Evolutionary conservation across 148 eudicot species (phyloP), one percentile per base, ranked within the genome.

Genomic region (Talinum fruticosum): DNA sequence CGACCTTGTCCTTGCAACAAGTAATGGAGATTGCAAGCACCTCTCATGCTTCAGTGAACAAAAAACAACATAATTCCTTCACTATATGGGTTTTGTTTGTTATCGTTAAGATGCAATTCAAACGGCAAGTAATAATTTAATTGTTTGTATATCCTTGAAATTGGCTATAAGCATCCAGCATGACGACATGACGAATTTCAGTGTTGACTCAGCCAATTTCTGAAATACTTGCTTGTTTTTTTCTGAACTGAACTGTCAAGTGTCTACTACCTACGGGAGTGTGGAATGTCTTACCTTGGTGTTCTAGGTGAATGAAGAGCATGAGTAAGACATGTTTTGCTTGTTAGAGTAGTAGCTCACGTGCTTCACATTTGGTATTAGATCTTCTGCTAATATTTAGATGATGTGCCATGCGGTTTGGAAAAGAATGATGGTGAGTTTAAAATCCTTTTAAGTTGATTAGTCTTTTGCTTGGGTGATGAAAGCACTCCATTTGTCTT

Each of bases 401-500:
- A 69, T 71, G 38, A 18, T 72, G 51, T 64, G 12, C 76, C 30
- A 5, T 67, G 47, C 30, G 10, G 23, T 49, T 64, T 71, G 74
- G 1, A 24, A 66, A 30, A 38, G 15, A 26, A 61, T 72, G 47
- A 35, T 19, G 54, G 24, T 23, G 14, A 33, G 34, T 69, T 49
- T n/a, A 38, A 23, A 30, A 15, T 15, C 44, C 24, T 8, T 76
- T 49, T 1, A 26, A 18, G 33, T 76, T 80, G 76, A 34, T 71
- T 76, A 47, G 65, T 80, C 41, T 23, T n/a, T n/a, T 76, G 66
- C 73, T 69, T 54, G 12, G 71, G 23, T 37, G 13, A n/a, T 71
- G 15, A 64, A 75, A 81, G 2, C 34, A 19, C 67, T 67, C 67
- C 15, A 53, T 81, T 62, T 81, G 76, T 76, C 66, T 35, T n/a